Conservation (phyloP, 1,139 yeast genomes). For the Maudiozyma humilis region DNA sequence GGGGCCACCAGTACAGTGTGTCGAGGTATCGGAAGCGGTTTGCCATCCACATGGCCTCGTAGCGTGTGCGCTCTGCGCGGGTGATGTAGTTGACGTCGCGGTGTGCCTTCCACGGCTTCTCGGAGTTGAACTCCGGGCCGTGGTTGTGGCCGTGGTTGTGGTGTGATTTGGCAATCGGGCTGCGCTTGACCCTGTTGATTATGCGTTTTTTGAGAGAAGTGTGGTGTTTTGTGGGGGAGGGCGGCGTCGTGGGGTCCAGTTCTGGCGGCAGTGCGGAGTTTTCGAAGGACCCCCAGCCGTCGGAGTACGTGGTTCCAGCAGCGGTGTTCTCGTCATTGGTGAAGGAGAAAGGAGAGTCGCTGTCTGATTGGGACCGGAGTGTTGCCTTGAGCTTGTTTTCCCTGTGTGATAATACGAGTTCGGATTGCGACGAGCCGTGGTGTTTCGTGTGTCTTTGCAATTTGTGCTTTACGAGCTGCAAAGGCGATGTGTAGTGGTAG, state of each 20-base stretch:
- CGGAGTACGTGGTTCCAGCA: no score
- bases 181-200: background rate
- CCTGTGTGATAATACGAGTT: background rate
- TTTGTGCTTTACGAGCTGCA: background rate
- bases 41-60: constrained; percentile 90
- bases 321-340: no score
- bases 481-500: background rate
- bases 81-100: constrained; percentile 50
- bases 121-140: constrained; percentile 53
- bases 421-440: background rate
- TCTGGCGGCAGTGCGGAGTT: background rate
- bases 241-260: background rate
- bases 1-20: constrained; percentile 30
- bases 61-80: constrained; percentile 72
- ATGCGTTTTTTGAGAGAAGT: background rate
- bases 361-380: background rate
- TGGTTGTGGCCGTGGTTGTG: constrained; percentile 27
- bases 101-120: constrained; percentile 94
- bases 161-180: no score
- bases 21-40: constrained; percentile 62
- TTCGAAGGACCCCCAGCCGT: background rate
- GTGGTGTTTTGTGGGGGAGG: background rate
- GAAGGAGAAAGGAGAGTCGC: no score
- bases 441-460: background rate
- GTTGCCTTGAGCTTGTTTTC: background rate